A percentile compares a stretch with the other conserved stretches of the same genome.
Conservation (phyloP, 805 yeast genomes). For the Ogataea parapolymorpha region DNA sequence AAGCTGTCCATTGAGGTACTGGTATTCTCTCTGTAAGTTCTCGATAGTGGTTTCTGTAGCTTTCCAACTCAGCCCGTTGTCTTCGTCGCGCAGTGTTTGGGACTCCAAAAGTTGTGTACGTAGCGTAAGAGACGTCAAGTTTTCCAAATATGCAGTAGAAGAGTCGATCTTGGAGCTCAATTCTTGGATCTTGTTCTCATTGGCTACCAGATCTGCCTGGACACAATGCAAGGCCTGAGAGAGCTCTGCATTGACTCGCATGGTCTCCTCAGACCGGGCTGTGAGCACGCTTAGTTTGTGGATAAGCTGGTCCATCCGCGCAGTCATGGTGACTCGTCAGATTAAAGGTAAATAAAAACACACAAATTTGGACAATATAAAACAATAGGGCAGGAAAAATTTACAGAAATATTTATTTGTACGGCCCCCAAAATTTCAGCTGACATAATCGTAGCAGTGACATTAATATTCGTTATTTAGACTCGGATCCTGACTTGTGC, state of each 20-base stretch:
- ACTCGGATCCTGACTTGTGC: slow-evolving; percentile 16
- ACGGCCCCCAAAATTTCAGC: background rate
- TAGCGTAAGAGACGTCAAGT: slow-evolving; percentile 30
- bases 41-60: slow-evolving; percentile 45
- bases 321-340: slow-evolving; percentile 10
- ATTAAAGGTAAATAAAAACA: slow-evolving; percentile 10
- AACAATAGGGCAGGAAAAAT: slow-evolving; percentile 5
- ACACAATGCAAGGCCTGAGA: slow-evolving; percentile 15
- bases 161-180: slow-evolving; percentile 25
- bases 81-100: slow-evolving; percentile 29
- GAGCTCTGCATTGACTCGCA: slow-evolving; percentile 17
- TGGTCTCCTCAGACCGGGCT: slow-evolving; percentile 13
- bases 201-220: slow-evolving; percentile 18
- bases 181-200: slow-evolving; percentile 23
- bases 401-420: background rate
- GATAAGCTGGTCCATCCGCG: slow-evolving; percentile 15
- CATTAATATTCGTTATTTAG: background rate
- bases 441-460: background rate
- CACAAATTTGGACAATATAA: slow-evolving; percentile 8
- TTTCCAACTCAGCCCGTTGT: slow-evolving; percentile 40
- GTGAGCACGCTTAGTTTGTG: slow-evolving; percentile 16
- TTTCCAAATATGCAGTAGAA: slow-evolving; percentile 28
- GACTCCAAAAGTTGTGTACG: slow-evolving; percentile 35
- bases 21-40: slow-evolving; percentile 40
- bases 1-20: slow-evolving; percentile 32